Evolutionary conservation across 2,329 filamentous ascomycete genomes (phyloP), one percentile per base, ranked within the genome.

Genomic region (Pseudopithomyces maydicus): DNA sequence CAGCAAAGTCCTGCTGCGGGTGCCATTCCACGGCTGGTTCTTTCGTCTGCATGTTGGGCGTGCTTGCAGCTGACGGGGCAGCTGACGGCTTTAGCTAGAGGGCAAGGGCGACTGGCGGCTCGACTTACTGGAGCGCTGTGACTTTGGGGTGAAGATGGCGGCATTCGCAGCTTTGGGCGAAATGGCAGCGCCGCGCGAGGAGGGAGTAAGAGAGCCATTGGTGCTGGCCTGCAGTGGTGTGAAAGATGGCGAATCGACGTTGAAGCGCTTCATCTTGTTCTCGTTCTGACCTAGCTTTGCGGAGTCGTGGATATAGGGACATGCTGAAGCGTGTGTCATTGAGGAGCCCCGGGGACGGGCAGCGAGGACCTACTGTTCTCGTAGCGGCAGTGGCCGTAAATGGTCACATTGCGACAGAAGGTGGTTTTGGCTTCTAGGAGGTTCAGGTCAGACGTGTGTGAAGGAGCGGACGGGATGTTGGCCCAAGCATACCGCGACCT

Each of bases 241-340:
- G 75, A 99, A 99, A 46, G 94, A 91, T 12, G 95, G 94, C 8
- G 95, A 98, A 70, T 98, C 95, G 71, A 97, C 95, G 76, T 96
- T 99, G 65, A 99, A 83, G 26, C 89, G 82, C 76, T 92, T 95
- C 77, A 91, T 92, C 33, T 66, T 64, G 57, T 74, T 78, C 55
- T 87, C 85, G 70, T 77, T 69, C 69, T 82, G 81, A 73, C 78
- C 80, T 62, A 81, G 79, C 77, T 88, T 92, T 66, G 86, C 83
- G 57, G 87, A 85, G 65, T 95, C 91, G 78, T 97, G 92, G 72
- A 92, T 95, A 79, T 96, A 97, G 64, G 90, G 88, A 78, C 92
- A 97, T 58, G 73, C 73, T 75, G 57, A 57, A 56, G 52, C 32
- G 53, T 36, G 53, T 36, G 66, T 73, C 58, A 72, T 55, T 39